These are phyloP conservation scores for Stagonosporopsis cucurbitacearum DNA, from an alignment of 2,329 filamentous ascomycete genomes.

Conservation along the genomic window DNA sequence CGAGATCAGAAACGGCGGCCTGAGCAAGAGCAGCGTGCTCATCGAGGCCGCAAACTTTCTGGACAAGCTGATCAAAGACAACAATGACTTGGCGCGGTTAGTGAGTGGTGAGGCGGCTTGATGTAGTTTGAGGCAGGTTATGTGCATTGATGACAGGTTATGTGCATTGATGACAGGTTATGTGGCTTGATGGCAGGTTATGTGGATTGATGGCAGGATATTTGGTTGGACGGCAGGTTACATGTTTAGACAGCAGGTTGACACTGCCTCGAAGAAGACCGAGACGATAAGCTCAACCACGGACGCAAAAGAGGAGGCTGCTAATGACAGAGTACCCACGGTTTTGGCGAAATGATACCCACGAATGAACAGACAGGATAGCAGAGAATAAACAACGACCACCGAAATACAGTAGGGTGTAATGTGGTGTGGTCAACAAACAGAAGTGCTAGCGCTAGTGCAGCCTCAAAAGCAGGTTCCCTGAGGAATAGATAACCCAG, in stretches of 20 bases:
- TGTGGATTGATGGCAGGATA: too few species aligned
- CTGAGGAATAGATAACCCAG: too few species aligned
- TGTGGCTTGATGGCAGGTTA: too few species aligned
- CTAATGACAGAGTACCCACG: neutral
- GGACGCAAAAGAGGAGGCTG: neutral
- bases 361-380: neutral
- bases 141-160: too few species aligned
- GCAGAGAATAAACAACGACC: neutral
- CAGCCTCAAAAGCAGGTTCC: neutral
- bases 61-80: conserved; percentile 73
- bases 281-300: neutral
- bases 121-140: neutral
- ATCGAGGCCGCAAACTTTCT: conserved; percentile 78
- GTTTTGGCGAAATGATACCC: conserved; percentile 15
- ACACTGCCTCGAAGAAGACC: neutral
- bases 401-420: neutral
- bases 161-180: too few species aligned
- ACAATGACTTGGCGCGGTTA: conserved; percentile 47
- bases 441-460: too few species aligned
- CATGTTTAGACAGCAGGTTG: neutral
- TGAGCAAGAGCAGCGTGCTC: conserved; percentile 84
- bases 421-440: neutral
- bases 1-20: conserved; percentile 72
- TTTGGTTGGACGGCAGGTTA: neutral
- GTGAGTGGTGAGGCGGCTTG: neutral